phyloP scores from a whole-genome alignment of 331 rosid species.

The Rosa hybrid region DNA sequence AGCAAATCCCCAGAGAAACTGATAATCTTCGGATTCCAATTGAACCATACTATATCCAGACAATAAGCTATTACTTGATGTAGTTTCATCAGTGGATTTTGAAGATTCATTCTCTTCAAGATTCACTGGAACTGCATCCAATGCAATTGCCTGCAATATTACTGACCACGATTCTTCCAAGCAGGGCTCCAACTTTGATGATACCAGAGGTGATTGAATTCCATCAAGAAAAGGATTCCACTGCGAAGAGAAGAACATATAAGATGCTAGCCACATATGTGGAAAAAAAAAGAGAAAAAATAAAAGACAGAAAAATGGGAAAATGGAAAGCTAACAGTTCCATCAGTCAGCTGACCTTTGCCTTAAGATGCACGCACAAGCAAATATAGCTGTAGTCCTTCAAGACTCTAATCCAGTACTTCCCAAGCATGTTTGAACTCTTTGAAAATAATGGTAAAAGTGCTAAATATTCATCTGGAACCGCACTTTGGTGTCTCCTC shows the following conservation, averaged over 20 bases:
- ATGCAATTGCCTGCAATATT: conserved; percentile 90
- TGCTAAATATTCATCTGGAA: conserved; percentile 79
- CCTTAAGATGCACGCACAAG: conserved; percentile 66
- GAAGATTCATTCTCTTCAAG: conserved; percentile 46
- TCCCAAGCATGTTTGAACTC: conserved; percentile 79
- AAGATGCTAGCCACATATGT: conserved; percentile 14
- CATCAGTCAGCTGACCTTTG: conserved; percentile 54
- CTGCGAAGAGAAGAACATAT: conserved; percentile 52
- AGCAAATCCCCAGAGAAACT: conserved; percentile 88
- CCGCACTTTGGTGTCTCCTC: conserved; percentile 67
- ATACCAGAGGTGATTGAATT: conserved; percentile 73
- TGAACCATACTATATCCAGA: conserved; percentile 86
- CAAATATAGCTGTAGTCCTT: conserved; percentile 76
- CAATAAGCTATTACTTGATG: conserved; percentile 41
- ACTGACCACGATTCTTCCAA: conserved; percentile 99
- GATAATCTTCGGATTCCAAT: conserved; percentile 66
- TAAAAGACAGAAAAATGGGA: background rate
- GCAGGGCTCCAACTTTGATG: conserved; percentile 74
- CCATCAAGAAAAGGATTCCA: conserved; percentile 91
- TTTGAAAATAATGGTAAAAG: conserved; percentile 80
- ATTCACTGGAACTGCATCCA: conserved; percentile 84
- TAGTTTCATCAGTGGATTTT: conserved; percentile 28
- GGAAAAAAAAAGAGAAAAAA: background rate
- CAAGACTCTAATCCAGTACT: conserved; percentile 78
- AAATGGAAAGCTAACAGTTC: conserved; percentile 1